Evolutionary conservation across 2,329 filamentous ascomycete genomes (phyloP), one percentile per base, ranked within the genome.

Genomic region (Clarireedia monteithiana): DNA sequence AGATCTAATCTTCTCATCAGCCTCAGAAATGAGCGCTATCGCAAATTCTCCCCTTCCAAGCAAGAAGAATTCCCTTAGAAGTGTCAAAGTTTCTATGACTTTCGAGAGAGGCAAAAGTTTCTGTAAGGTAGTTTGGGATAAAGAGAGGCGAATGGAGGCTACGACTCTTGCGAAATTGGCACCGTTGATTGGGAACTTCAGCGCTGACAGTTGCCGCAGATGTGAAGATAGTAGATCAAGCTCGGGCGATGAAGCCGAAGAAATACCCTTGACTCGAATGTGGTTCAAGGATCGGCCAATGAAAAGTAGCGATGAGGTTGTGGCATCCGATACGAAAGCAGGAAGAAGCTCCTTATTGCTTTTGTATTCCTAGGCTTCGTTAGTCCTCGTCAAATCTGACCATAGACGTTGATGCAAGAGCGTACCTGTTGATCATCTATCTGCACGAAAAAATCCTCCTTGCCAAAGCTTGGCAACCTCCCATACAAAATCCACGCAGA

Each of bases 401-500:
- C 17, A 44, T 20, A 44, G 17, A 12, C 23, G 17, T 20, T 20
- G 40, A 23, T 9, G 12, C 40, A 24, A 47, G 40, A 17, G 15
- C 27, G 30, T 56, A 51, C 54, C 20, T 50, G 4, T 26, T n/a
- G 36, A 53, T 71, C 64, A 42, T 69, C 66, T 26, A 69, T 68
- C 30, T 80, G 79, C 34, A 97, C 82, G 68, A 96, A 96, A 69
- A 97, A 97, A 71, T 97, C 92, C n/a, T 81, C 78, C 5, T 78
- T 80, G 2, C 89, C 90, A 68, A 89, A 85, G 14, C 79, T 80
- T 0, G 92, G 91, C 56, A 96, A 73, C 50, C 87, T 83, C 5
- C 94, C 94, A 69, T 96, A 95, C 14, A 97, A 73, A 7, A 97
- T 79, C 92, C 92, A 99, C 26, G 88, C 88, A 4, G 90, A 88